Evolutionary conservation across 306 rosid genomes (phyloP).

Genomic region (Calophaca sinica): DNA sequence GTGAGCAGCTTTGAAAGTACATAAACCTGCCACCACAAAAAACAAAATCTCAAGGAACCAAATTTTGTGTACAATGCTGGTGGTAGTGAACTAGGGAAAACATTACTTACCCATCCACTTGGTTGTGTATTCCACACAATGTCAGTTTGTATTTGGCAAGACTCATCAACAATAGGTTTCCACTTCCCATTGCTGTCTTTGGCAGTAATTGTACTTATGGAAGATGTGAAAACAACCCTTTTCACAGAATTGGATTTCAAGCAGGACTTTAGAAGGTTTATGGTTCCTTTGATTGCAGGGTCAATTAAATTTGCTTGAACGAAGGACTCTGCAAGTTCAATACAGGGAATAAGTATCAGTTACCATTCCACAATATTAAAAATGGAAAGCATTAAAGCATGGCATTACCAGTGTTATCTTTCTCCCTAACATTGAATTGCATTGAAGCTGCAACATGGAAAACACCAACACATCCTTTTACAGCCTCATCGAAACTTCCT

Average conservation of each 20-base stretch:
- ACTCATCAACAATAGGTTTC: slow-evolving; percentile 72
- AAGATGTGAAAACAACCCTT: slow-evolving; percentile 84
- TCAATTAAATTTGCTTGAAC: slow-evolving; percentile 62
- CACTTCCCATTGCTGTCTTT: slow-evolving; percentile 60
- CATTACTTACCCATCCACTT: slow-evolving; percentile 75
- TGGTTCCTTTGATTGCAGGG: slow-evolving; percentile 69
- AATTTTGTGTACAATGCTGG: not conserved
- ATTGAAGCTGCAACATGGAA: slow-evolving; percentile 84
- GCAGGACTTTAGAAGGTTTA: slow-evolving; percentile 72
- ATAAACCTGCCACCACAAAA: slow-evolving; percentile 60
- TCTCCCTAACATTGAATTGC: slow-evolving; percentile 56
- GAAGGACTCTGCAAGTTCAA: slow-evolving; percentile 57
- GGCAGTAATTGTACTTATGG: slow-evolving; percentile 76
- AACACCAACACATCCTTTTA: slow-evolving; percentile 73
- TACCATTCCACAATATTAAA: slow-evolving; percentile 12
- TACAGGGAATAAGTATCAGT: slow-evolving; percentile 23
- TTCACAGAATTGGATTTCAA: slow-evolving; percentile 74
- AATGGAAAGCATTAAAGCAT: not conserved
- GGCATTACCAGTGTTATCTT: slow-evolving; percentile 65
- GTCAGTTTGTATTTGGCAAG: slow-evolving; percentile 63
- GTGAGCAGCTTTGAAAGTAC: slow-evolving; percentile 69
- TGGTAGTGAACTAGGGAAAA: not conserved
- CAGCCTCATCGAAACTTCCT: slow-evolving; percentile 82
- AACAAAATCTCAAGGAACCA: slow-evolving; percentile 25
- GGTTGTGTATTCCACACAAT: slow-evolving; percentile 63